Conservation (phyloP, 257 asterid species). For the Buddleja alternifolia region DNA sequence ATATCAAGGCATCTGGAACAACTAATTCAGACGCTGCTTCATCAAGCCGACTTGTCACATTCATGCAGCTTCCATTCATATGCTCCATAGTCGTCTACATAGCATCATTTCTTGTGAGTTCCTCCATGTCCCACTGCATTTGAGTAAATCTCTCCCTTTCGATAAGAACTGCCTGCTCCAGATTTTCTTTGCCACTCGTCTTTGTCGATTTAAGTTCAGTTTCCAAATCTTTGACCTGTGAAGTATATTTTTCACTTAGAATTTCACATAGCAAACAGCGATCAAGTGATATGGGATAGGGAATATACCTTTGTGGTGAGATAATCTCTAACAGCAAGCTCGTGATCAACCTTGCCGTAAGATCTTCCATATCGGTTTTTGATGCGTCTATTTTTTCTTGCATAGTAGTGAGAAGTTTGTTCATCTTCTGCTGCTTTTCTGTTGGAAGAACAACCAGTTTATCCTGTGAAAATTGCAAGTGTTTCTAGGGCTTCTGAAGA, state of each 20-base stretch:
- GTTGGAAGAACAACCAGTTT: too few relatives aligned
- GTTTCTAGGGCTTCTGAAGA: slow-evolving; percentile 32
- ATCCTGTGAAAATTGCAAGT: too few relatives aligned
- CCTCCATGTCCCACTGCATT: slow-evolving; percentile 77
- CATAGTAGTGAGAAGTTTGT: slow-evolving; percentile 44
- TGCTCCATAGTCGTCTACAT: too few relatives aligned
- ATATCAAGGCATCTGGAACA: too few relatives aligned
- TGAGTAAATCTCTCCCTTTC: slow-evolving; percentile 64
- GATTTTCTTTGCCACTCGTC: slow-evolving; percentile 55
- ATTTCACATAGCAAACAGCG: too few relatives aligned
- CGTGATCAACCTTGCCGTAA: slow-evolving; percentile 57
- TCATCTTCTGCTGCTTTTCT: slow-evolving; percentile 50
- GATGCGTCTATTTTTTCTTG: slow-evolving; percentile 50
- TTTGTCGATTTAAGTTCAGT: slow-evolving; percentile 50
- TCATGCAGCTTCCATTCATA: slow-evolving; percentile 50
- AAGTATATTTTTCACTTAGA: too few relatives aligned
- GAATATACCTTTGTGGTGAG: slow-evolving; percentile 60
- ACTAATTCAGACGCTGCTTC: too few relatives aligned
- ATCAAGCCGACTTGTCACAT: too few relatives aligned
- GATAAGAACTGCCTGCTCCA: slow-evolving; percentile 52
- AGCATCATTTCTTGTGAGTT: slow-evolving; percentile 55
- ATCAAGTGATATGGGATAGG: neutral
- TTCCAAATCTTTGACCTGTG: slow-evolving; percentile 76
- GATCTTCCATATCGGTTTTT: slow-evolving; percentile 59
- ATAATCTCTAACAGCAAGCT: slow-evolving; percentile 56